These are phyloP conservation scores for Cercospora sojina DNA, from an alignment of 2,329 filamentous ascomycete genomes.

Conservation along the genomic window DNA sequence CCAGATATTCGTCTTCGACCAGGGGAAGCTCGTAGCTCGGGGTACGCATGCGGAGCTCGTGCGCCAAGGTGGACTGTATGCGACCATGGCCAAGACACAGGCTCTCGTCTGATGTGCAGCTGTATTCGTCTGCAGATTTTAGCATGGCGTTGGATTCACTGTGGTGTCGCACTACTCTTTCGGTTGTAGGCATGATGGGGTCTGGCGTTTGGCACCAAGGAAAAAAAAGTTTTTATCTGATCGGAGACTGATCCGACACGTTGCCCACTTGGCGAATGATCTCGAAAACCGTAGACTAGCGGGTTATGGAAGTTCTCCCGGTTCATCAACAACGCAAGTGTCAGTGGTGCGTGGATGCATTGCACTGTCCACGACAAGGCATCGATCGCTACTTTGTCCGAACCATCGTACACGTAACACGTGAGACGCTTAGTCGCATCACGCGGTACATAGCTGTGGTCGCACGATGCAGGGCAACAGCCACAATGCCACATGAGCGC, in stretches of 20 bases:
- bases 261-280: background rate
- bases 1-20: slow-evolving; percentile 74
- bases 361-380: background rate
- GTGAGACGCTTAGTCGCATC: background rate
- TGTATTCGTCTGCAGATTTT: background rate
- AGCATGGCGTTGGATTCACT: slow-evolving; percentile 12
- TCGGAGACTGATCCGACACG: background rate
- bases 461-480: background rate
- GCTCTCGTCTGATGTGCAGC: slow-evolving; percentile 29
- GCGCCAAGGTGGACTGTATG: slow-evolving; percentile 45
- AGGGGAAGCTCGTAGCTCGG: slow-evolving; percentile 60
- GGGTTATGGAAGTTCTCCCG: background rate
- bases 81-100: slow-evolving; percentile 41
- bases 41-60: slow-evolving; percentile 63
- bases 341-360: background rate
- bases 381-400: background rate
- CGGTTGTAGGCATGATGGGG: background rate
- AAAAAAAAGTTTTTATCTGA: slow-evolving; percentile 2
- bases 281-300: slow-evolving; percentile 1
- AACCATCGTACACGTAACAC: background rate
- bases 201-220: background rate
- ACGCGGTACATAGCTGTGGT: background rate
- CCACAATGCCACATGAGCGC: background rate
- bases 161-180: background rate
- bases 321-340: background rate